phyloP scores from a whole-genome alignment of 768 basidiomycete genomes.

The Boletus vermiculosoides region DNA sequence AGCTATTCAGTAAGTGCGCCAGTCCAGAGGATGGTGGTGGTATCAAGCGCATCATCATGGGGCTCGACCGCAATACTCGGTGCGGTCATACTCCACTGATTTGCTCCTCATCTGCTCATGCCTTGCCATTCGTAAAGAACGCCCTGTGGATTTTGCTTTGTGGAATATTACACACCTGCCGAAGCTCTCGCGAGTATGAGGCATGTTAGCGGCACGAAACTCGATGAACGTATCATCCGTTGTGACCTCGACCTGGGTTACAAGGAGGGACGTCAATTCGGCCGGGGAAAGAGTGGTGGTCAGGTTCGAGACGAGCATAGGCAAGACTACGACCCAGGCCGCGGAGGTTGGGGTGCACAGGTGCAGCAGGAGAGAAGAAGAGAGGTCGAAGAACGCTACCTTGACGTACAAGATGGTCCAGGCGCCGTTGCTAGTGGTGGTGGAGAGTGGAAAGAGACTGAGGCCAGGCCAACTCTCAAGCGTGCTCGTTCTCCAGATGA shows the following conservation, averaged over 20 bases:
- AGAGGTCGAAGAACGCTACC: conserved; percentile 85
- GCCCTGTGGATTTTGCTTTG: conserved; percentile 94
- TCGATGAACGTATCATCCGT: conserved; percentile 97
- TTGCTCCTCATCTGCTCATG: conserved; percentile 4
- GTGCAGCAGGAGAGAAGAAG: conserved; percentile 76
- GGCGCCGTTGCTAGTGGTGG: conserved; percentile 83
- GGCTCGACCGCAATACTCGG: conserved; percentile 87
- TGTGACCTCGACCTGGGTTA: conserved; percentile 98
- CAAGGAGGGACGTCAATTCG: conserved; percentile 95
- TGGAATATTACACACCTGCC: conserved; percentile 91
- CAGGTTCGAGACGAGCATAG: conserved; percentile 96
- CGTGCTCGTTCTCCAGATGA: conserved; percentile 78
- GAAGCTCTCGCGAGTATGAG: conserved; percentile 92
- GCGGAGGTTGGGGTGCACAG: conserved; percentile 93
- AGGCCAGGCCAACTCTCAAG: conserved; percentile 52
- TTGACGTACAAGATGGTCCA: conserved; percentile 74
- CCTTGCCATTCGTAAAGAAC: conserved; percentile 49
- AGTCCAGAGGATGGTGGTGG: conserved; percentile 84
- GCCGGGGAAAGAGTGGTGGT: conserved; percentile 94
- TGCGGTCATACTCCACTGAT: conserved; percentile 29
- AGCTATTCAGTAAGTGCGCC: conserved; percentile 88
- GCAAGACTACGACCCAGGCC: conserved; percentile 94
- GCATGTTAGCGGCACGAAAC: conserved; percentile 96
- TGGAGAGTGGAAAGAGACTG: conserved; percentile 78
- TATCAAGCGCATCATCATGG: conserved; percentile 94